Evolutionary conservation across 23 red algal species (phyloP).

Genomic region (Gracilaria vermiculophylla): DNA sequence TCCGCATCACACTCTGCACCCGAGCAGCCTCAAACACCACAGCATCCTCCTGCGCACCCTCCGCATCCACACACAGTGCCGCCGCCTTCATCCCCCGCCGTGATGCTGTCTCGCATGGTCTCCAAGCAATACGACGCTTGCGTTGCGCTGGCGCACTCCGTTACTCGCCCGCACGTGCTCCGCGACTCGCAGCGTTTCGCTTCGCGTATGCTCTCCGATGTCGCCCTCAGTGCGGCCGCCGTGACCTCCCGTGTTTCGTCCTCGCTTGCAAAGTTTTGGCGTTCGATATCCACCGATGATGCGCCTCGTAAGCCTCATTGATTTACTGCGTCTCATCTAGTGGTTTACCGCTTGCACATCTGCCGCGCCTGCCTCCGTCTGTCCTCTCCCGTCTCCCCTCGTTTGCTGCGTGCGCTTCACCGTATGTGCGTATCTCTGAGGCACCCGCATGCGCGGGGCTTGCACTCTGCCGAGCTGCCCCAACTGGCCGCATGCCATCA

Average conservation of each 20-base stretch:
- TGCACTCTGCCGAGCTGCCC: conserved; percentile 53
- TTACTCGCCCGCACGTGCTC: neutral
- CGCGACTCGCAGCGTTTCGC: conserved; percentile 14
- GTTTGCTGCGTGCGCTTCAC: neutral
- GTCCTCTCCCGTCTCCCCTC: neutral
- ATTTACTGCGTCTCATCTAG: neutral
- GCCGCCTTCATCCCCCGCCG: neutral
- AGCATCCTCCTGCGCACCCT: neutral
- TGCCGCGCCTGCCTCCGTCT: neutral
- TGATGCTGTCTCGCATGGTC: neutral
- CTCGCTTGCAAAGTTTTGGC: neutral
- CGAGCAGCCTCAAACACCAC: neutral
- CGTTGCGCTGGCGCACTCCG: neutral
- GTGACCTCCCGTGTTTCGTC: neutral
- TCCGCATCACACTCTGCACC: neutral
- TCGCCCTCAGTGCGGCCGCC: neutral
- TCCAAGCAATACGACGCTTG: conserved; percentile 2
- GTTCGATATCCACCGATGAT: neutral
- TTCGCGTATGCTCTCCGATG: neutral
- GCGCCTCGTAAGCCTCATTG: neutral
- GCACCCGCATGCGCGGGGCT: conserved; percentile 77
- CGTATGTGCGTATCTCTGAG: conserved; percentile 53
- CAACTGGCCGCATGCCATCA: conserved; percentile 98
- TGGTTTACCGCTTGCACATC: neutral
- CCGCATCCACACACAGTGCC: neutral